Evolutionary conservation across 2,329 filamentous ascomycete genomes (phyloP).

Genomic region (Ilyonectria robusta): DNA sequence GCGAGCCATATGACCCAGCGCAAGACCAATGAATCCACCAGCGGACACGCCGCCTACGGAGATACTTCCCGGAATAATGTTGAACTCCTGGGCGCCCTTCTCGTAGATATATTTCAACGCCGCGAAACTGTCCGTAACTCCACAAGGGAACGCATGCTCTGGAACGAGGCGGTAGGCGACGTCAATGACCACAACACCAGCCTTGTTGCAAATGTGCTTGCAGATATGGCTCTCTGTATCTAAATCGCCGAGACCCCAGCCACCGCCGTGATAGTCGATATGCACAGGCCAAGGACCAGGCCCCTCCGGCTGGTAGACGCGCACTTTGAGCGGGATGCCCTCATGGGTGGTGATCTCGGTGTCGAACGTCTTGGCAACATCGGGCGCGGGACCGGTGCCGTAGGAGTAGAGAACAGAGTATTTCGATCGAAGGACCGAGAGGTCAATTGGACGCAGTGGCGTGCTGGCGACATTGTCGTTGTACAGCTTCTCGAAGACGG

Average conservation of each 20-base stretch:
- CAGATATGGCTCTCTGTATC: constrained; percentile 65
- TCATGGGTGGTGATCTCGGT: constrained; percentile 51
- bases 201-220: constrained; percentile 60
- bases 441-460: constrained; percentile 57
- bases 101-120: constrained; percentile 58
- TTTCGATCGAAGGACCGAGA: constrained; percentile 54
- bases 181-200: constrained; percentile 62
- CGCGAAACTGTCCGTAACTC: constrained; percentile 64
- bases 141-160: constrained; percentile 63
- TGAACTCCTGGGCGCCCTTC: constrained; percentile 54
- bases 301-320: constrained; percentile 60
- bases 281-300: constrained; percentile 62
- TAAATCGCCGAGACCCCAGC: constrained; percentile 65
- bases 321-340: constrained; percentile 51
- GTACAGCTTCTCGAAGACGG: constrained; percentile 63
- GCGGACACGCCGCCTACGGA: constrained; percentile 63
- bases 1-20: constrained; percentile 57
- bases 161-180: constrained; percentile 68
- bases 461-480: constrained; percentile 60
- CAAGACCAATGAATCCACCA: constrained; percentile 58
- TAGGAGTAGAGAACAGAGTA: constrained; percentile 63
- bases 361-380: constrained; percentile 58
- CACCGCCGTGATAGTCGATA: constrained; percentile 65
- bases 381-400: constrained; percentile 58
- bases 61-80: constrained; percentile 54